Percentiles rank a stretch among this genome's conserved stretches.
Conservation (phyloP, 2,329 filamentous ascomycete genomes). For the Fusarium ambrosium region DNA sequence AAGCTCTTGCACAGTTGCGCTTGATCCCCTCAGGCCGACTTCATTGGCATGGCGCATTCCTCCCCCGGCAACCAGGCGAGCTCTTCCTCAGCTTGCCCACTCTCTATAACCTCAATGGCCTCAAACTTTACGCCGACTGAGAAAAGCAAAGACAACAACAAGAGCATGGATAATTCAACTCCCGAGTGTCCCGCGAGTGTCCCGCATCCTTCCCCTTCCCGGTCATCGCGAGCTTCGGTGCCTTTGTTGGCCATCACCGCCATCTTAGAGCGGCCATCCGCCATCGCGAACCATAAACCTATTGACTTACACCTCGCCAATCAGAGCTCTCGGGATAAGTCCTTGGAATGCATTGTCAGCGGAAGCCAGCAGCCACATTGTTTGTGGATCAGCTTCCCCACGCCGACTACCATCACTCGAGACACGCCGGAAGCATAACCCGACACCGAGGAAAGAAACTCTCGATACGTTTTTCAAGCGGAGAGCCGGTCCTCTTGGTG, state of each 20-base stretch:
- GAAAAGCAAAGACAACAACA: background rate
- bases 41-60: slow-evolving; percentile 32
- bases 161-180: background rate
- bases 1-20: background rate
- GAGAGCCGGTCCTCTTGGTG: background rate
- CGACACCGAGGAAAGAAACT: background rate
- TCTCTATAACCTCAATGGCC: slow-evolving; percentile 23
- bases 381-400: background rate
- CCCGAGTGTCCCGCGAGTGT: background rate
- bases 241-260: background rate
- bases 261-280: background rate
- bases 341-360: background rate
- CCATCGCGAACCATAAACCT: background rate
- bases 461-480: background rate
- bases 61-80: slow-evolving; percentile 17
- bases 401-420: slow-evolving; percentile 1
- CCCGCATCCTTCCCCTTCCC: background rate
- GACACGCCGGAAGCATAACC: background rate
- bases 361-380: slow-evolving; percentile 10
- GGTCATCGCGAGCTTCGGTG: background rate
- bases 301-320: slow-evolving; percentile 2
- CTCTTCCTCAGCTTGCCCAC: background rate
- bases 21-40: slow-evolving; percentile 2
- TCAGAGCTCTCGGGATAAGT: background rate
- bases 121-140: slow-evolving; percentile 28